Evolutionary conservation across 2,329 filamentous ascomycete genomes (phyloP).

Genomic region (Geosmithia putterillii): DNA sequence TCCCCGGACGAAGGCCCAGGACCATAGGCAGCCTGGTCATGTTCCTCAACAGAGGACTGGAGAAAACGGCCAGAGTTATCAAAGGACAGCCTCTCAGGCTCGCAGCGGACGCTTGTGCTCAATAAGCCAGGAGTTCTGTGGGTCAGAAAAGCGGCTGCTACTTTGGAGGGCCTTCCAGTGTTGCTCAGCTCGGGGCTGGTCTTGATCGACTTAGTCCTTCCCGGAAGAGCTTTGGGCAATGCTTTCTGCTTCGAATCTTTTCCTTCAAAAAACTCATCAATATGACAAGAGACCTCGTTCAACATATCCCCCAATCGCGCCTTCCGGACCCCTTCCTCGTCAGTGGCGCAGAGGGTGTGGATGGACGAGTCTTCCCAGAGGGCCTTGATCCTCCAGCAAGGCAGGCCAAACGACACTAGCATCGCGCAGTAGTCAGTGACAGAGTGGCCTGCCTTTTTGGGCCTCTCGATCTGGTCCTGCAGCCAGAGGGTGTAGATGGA

Average conservation of each 20-base stretch:
- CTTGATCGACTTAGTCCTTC: too few relatives aligned
- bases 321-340: not conserved
- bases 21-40: not conserved
- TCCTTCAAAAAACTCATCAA: too few relatives aligned
- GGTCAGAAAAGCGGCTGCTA: not conserved
- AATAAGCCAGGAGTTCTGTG: not conserved
- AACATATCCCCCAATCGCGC: not conserved
- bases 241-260: too few relatives aligned
- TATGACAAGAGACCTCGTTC: not conserved
- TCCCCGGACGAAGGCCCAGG: not conserved
- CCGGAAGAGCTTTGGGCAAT: too few relatives aligned
- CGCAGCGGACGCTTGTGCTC: not conserved
- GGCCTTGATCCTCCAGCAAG: not conserved
- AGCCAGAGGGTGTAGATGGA: conserved; percentile 16
- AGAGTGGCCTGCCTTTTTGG: not conserved
- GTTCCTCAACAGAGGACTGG: not conserved
- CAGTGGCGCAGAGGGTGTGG: not conserved
- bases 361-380: not conserved
- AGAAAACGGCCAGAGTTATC: not conserved
- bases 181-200: too few relatives aligned
- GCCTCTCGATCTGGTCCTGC: not conserved
- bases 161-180: not conserved
- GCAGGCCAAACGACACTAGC: not conserved
- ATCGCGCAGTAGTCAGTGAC: not conserved
- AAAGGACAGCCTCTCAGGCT: not conserved